Percentiles rank a stretch among this genome's conserved stretches.
phyloP scores from a whole-genome alignment of 2,329 filamentous ascomycete species.

The Biscogniauxia mediterranea region DNA sequence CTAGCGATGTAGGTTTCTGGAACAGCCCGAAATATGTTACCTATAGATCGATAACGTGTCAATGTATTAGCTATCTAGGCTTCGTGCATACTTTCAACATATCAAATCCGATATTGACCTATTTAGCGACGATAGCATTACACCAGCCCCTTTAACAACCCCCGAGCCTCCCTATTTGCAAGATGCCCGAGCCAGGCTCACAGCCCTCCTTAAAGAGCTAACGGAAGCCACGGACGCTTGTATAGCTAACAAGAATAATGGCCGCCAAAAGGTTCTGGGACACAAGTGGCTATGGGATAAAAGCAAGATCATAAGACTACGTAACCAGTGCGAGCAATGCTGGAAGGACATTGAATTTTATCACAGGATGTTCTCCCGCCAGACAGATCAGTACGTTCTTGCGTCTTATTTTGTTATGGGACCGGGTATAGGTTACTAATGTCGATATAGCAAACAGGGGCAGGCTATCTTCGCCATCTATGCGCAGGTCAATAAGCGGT shows the following conservation, averaged over 20 bases:
- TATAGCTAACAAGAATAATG: no score
- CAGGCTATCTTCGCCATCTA: not conserved
- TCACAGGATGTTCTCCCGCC: no score
- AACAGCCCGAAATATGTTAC: no score
- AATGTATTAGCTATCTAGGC: slow-evolving; percentile 5
- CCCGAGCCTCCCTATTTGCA: slow-evolving; percentile 3
- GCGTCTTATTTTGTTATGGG: no score
- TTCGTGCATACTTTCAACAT: slow-evolving; percentile 6
- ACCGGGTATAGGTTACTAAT: not conserved
- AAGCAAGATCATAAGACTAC: no score
- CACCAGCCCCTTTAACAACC: no score
- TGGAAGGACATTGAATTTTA: no score
- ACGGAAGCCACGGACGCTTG: no score
- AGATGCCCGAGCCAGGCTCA: not conserved
- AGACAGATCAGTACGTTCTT: no score
- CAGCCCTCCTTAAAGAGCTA: not conserved
- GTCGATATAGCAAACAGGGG: not conserved
- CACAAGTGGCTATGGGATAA: no score
- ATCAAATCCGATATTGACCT: slow-evolving; percentile 6
- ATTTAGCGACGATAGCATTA: slow-evolving; percentile 2
- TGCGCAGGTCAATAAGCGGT: not conserved
- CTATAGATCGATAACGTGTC: not conserved
- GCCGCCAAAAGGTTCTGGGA: no score
- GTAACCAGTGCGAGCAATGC: no score
- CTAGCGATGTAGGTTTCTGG: slow-evolving; percentile 10